These are phyloP conservation scores for Anastatica hierochuntica DNA, from an alignment of 345 rosid species.

Conservation along the genomic window DNA sequence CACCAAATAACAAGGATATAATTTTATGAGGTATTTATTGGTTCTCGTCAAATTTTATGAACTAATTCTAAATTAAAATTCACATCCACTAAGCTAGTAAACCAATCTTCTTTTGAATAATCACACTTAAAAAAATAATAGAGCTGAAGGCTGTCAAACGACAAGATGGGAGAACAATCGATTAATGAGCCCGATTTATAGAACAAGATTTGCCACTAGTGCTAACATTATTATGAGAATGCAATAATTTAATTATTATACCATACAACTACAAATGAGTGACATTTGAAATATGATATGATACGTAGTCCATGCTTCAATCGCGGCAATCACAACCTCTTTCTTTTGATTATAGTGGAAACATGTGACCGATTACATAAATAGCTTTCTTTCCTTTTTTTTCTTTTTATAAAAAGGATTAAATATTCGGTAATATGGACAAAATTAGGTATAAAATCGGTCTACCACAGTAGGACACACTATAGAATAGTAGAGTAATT, in stretches of 20 bases:
- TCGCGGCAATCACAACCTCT: constrained; percentile 26
- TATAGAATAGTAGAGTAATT: neutral
- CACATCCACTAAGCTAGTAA: no score
- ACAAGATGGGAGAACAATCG: no score
- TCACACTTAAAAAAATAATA: no score
- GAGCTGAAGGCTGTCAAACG: no score
- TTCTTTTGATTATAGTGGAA: neutral
- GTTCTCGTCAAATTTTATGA: no score
- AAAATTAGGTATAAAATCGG: constrained; percentile 20
- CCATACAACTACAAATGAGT: constrained; percentile 12
- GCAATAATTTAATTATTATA: neutral
- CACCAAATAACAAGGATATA: no score
- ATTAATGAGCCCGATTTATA: no score
- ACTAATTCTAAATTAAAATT: no score
- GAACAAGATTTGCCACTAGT: no score
- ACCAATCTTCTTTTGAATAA: no score
- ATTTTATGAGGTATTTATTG: no score
- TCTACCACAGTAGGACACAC: constrained; percentile 17
- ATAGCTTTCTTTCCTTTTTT: neutral
- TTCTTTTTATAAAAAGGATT: neutral
- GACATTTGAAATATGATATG: constrained; percentile 19
- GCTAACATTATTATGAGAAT: neutral
- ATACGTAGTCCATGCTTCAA: constrained; percentile 27
- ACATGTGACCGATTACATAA: constrained; percentile 11
- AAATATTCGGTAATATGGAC: constrained; percentile 5